phyloP scores from a whole-genome alignment of 257 asterid species.

The Plantago major region DNA sequence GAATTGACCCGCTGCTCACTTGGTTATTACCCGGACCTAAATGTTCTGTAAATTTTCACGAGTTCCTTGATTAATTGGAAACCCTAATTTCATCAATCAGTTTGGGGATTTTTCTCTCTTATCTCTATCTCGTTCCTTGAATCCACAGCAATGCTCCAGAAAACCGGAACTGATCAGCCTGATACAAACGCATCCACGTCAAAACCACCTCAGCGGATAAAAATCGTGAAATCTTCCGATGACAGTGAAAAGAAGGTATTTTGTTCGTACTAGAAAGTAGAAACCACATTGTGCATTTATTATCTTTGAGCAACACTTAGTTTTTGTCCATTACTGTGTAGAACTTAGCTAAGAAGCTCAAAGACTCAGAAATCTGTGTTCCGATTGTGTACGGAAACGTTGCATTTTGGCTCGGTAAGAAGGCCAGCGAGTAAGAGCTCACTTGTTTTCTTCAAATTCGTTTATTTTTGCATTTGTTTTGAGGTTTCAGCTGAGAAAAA shows the following conservation, averaged over 20 bases:
- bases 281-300: not conserved
- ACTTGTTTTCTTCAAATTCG: not conserved
- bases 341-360: slow-evolving; percentile 56
- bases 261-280: not conserved
- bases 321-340: slow-evolving; percentile 13
- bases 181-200: slow-evolving; percentile 39
- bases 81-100: slow-evolving; percentile 44
- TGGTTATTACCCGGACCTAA: too few relatives aligned
- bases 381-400: slow-evolving; percentile 89
- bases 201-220: slow-evolving; percentile 50
- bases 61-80: slow-evolving; percentile 15
- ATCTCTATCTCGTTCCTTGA: not conserved
- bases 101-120: slow-evolving; percentile 6
- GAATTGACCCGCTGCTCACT: too few relatives aligned
- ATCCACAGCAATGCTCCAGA: slow-evolving; percentile 44
- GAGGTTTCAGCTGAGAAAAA: slow-evolving; percentile 17
- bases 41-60: too few relatives aligned
- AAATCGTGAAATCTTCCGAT: slow-evolving; percentile 53
- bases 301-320: not conserved
- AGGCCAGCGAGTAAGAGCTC: slow-evolving; percentile 86
- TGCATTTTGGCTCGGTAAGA: slow-evolving; percentile 99
- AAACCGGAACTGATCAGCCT: slow-evolving; percentile 49
- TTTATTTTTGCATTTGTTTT: not conserved
- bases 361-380: slow-evolving; percentile 68
- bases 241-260: slow-evolving; percentile 58